phyloP scores from a whole-genome alignment of 208 protist species.

The Trypanosoma congolense region DNA sequence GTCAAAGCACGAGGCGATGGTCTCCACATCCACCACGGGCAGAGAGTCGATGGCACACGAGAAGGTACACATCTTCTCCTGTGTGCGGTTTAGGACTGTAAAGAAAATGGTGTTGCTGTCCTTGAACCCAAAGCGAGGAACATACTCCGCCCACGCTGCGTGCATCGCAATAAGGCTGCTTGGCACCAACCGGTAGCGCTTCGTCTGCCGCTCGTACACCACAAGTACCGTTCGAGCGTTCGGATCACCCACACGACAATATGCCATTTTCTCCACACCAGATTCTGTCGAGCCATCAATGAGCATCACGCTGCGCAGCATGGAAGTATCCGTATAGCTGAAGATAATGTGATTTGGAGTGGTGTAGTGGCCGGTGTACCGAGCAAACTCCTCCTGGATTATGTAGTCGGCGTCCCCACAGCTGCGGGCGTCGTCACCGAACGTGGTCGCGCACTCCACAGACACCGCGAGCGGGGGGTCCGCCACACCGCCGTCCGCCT shows the following conservation, averaged over 20 bases:
- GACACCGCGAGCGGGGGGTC: slow-evolving; percentile 25
- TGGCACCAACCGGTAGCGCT: slow-evolving; percentile 48
- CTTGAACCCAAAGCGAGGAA: slow-evolving; percentile 81
- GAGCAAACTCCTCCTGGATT: slow-evolving; percentile 89
- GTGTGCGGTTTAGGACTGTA: slow-evolving; percentile 51
- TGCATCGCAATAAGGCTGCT: slow-evolving; percentile 22
- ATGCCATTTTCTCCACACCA: slow-evolving; percentile 62
- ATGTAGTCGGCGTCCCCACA: slow-evolving; percentile 87
- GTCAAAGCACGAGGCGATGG: slow-evolving; percentile 18
- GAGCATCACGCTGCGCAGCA: slow-evolving; percentile 54
- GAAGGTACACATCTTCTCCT: slow-evolving; percentile 60
- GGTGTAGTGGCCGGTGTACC: slow-evolving; percentile 83
- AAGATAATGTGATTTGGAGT: slow-evolving; percentile 64
- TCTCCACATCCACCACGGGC: slow-evolving; percentile 29
- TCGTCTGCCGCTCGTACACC: slow-evolving; percentile 37
- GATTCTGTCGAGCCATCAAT: slow-evolving; percentile 31
- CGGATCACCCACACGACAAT: slow-evolving; percentile 69
- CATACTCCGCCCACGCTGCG: slow-evolving; percentile 75
- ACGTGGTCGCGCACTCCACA: slow-evolving; percentile 55
- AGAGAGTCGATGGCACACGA: slow-evolving; percentile 52
- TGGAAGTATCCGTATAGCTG: slow-evolving; percentile 71
- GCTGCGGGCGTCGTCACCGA: slow-evolving; percentile 56
- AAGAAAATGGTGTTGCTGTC: slow-evolving; percentile 57
- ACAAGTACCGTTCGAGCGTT: slow-evolving; percentile 62
- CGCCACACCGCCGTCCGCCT: too few relatives aligned